phyloP scores from a whole-genome alignment of 176 grass and related monocot genomes.

The Phyllostachys edulis region DNA sequence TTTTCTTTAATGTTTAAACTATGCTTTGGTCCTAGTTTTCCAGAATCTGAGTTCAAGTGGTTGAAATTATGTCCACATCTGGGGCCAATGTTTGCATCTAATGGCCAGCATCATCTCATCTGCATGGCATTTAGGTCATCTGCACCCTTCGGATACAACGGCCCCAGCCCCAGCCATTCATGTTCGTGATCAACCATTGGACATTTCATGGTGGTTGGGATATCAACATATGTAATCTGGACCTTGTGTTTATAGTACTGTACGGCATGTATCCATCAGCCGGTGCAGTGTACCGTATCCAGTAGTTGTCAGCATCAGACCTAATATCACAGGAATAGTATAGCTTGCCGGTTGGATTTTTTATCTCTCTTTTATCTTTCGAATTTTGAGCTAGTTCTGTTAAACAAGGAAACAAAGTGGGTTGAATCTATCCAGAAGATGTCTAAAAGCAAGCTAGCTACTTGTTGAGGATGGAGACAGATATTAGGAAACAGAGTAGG shows the following conservation, averaged over 20 bases:
- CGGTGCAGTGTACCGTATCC: slow-evolving; percentile 23
- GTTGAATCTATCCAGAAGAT: neutral
- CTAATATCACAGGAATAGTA: neutral
- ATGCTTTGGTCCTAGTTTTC: neutral
- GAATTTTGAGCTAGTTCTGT: neutral
- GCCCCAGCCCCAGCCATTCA: slow-evolving; percentile 11
- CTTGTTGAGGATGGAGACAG: neutral
- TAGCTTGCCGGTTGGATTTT: neutral
- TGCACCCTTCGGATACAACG: neutral
- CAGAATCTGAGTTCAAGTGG: neutral
- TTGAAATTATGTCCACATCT: slow-evolving; percentile 14
- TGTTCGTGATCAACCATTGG: slow-evolving; percentile 1
- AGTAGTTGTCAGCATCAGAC: neutral
- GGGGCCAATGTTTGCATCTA: neutral
- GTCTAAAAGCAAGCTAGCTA: neutral
- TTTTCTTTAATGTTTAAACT: neutral
- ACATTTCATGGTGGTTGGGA: slow-evolving; percentile 24
- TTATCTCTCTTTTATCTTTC: neutral
- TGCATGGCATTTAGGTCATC: slow-evolving; percentile 18
- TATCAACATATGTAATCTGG: slow-evolving; percentile 11
- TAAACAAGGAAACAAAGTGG: neutral
- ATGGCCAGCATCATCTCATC: neutral
- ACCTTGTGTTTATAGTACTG: slow-evolving; percentile 1
- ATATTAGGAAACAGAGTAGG: neutral
- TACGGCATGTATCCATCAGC: slow-evolving; percentile 1